Evolutionary conservation across 306 rosid species (phyloP), one percentile per base, ranked within the genome.

Genomic region (Echinosophora koreensis): DNA sequence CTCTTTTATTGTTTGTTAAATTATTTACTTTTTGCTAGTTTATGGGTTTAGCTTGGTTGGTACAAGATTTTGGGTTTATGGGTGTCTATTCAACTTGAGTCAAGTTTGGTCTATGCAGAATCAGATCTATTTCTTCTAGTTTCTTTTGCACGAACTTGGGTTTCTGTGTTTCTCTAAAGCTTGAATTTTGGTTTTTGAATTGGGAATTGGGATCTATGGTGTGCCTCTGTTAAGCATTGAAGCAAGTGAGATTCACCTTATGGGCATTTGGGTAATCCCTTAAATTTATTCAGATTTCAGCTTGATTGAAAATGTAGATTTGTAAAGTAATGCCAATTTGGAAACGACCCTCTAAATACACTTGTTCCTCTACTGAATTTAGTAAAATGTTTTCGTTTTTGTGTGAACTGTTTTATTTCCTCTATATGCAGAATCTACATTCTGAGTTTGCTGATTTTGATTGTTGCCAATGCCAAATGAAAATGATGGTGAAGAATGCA

Each of bases 81-180:
- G 73, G 80, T 83, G 59, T 13, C 66, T 55, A 64, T 79, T 57
- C 66, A 77, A 13, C 83, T 32, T 54, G 81, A 81, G 89, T 81
- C 84, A 82, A 82, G 69, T 80, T 83, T 54, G 75, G 73, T 77
- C 83, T 77, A 32, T 80, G 49, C 47, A 78, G 69, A 89, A 76
- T 84, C 97, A 87, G 99, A 96, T 96, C 99, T 91, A 77, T 69
- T 76, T 57, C 35, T 30, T 80, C 67, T 80, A 57, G 49, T 86
- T 84, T 68, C 54, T 71, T 83, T 1, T 79, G 63, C 84, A 22
- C 74, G 42, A 76, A 82, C 79, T 57, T 69, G 81, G 81, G 80
- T 78, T 87, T 84, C 74, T 88, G 58, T 77, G 67, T 83, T 66
- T 66, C 83, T 62, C 15, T 47, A 66, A 80, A 72, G 74, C 58